Conservation (phyloP, 805 yeast genomes). For the Yamadazyma endophytica region DNA sequence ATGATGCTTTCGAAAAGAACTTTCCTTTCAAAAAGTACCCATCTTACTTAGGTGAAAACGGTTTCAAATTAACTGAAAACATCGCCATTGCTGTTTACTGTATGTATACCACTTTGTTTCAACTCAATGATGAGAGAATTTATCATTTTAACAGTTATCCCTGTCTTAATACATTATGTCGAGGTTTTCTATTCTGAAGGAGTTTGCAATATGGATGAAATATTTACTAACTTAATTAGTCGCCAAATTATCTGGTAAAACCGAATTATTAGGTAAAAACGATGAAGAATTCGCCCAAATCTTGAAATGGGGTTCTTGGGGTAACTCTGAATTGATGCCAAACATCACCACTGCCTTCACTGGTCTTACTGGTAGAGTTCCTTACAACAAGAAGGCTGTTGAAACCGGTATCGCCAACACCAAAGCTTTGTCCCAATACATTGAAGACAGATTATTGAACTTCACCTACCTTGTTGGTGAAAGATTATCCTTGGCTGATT, state of each 20-base stretch:
- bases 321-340: slow-evolving; percentile 62
- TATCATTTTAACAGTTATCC: slow-evolving; percentile 68
- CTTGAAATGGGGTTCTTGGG: slow-evolving; percentile 73
- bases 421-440: slow-evolving; percentile 35
- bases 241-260: slow-evolving; percentile 42
- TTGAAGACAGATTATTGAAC: slow-evolving; percentile 55
- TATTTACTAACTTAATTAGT: slow-evolving; percentile 32
- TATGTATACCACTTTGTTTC: slow-evolving; percentile 29
- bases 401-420: slow-evolving; percentile 42
- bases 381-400: slow-evolving; percentile 73
- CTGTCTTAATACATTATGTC: slow-evolving; percentile 79
- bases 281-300: slow-evolving; percentile 60
- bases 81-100: slow-evolving; percentile 62
- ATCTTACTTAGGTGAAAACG: slow-evolving; percentile 66
- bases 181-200: slow-evolving; percentile 60
- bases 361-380: slow-evolving; percentile 59
- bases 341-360: slow-evolving; percentile 47
- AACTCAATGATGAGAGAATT: slow-evolving; percentile 52
- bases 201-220: too few relatives aligned
- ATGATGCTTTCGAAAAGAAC: slow-evolving; percentile 35
- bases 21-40: slow-evolving; percentile 70
- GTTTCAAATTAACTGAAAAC: slow-evolving; percentile 66
- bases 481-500: slow-evolving; percentile 52
- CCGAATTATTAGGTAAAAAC: slow-evolving; percentile 59
- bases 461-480: slow-evolving; percentile 73